Evolutionary conservation across 495 filamentous ascomycete genomes (phyloP), one percentile per base, ranked within the genome.

Genomic region (Penicillium canariense): DNA sequence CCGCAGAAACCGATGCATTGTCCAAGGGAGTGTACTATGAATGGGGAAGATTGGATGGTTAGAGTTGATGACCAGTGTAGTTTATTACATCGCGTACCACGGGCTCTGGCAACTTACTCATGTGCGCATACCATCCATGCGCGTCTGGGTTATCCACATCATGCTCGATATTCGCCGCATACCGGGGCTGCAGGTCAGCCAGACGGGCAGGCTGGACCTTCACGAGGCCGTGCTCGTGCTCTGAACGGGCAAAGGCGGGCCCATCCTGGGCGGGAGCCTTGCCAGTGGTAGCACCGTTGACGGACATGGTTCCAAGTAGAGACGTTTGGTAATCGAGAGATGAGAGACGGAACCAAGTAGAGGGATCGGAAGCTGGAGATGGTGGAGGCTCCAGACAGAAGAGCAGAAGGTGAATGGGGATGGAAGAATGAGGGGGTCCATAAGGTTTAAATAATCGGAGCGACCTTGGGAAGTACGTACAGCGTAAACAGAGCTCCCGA

Each of bases 121-220:
- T 86, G 62, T 78, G 70, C 15, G 91, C 90, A 69, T 96, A 97
- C 93, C 92, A 97, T 66, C 91, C 88, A 67, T 92, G 86, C 15
- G 81, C 79, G 47, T 82, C 82, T 31, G 81, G 83, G 61, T 95
- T 87, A 10, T 83, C 77, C 17, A 67, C 70, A 35, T 87, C 84
- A 48, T 84, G 84, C 40, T 88, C 70, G 55, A 96, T 81, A 47
- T 78, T 79, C 48, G 85, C 80, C 4, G 94, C 94, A 72, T 98
- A 98, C 60, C 81, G 87, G 26, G 87, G 88, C 71, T 98, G 94
- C 6, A 98, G 78, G 61, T 97, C 94, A 55, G 87, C 87, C 49
- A 84, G 74, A 23, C 84, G 82, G 4, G 93, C 88, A 30, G 90
- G 93, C 62, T 94, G 82, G 31, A 97, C 91, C 10, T 82, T 80